These are phyloP conservation scores for Ichthyophthirius multifiliis DNA, from an alignment of 169 alveolate species.

Conservation along the genomic window DNA sequence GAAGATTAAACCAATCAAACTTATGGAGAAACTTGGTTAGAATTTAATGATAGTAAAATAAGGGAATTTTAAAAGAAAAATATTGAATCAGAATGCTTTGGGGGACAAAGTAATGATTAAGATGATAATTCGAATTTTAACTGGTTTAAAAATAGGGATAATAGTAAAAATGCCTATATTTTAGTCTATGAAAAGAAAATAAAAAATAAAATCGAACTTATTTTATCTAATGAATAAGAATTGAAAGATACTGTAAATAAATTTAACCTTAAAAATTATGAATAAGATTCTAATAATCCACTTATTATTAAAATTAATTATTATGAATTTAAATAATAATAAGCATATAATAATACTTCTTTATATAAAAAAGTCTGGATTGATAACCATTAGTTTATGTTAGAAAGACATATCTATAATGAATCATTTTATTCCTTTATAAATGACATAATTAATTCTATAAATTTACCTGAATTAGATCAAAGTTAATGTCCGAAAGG, in stretches of 20 bases:
- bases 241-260: neutral
- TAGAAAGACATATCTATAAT: conserved; percentile 49
- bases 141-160: conserved; percentile 65
- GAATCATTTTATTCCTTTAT: neutral
- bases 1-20: conserved; percentile 34
- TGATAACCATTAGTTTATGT: conserved; percentile 50
- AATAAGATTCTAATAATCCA: conserved; percentile 42
- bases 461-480: neutral
- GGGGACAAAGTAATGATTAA: conserved; percentile 61
- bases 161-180: conserved; percentile 83
- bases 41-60: conserved; percentile 68
- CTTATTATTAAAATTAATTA: too few species aligned
- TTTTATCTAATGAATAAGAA: conserved; percentile 10
- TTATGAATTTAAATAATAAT: too few species aligned
- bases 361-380: conserved; percentile 42
- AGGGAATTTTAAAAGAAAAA: conserved; percentile 58
- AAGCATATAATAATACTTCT: conserved; percentile 7
- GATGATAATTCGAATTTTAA: conserved; percentile 21
- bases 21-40: conserved; percentile 54
- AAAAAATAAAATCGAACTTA: conserved; percentile 45
- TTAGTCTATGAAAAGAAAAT: conserved; percentile 76
- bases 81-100: conserved; percentile 72
- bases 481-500: neutral
- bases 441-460: neutral
- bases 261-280: neutral